Base-by-base conservation (phyloP, 768 basidiomycete genomes). In the Boletus pseudopeckii region DNA sequence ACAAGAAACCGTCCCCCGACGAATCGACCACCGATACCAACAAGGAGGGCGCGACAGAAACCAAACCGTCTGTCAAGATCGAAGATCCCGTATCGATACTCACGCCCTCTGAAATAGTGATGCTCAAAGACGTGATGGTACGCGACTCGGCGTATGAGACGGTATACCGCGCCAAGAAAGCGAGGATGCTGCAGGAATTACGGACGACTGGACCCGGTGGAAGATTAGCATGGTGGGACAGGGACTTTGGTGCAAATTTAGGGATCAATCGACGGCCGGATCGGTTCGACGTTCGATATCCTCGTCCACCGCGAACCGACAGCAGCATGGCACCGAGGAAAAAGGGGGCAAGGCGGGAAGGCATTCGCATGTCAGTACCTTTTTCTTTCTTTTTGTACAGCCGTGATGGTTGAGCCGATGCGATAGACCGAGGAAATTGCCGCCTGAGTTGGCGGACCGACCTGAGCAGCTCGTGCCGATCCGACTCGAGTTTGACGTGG, bases 401-500 rank as follows among this genome's bases (percentile, higher is more conserved):
- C 22, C 9, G 9, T 7, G n/a, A 40, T 41, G 8, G n/a, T 50
- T 55, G 26, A 59, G 8, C 36, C 47, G 14, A 45, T 44, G 18
- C 39, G 48, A 30, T 50, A 88, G 86, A 55, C 90, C 90, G 13
- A 74, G 84, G 51, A 82, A 78, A 59, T 63, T 90, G 22, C 71
- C 76, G 8, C 63, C 74, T 7, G 78, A 82, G 48, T 78, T 85
- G 33, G 80, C 80, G 6, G 78, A 83, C 59, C 75, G 79, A 26
- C 78, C 81, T 13, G 97, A 99, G 65, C 79, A 84, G 61, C 86
- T 99, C 26, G 87, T 98, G 5, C 97, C 97, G 4, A 88, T 99
- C 38, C 84, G 97, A n/a, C 76, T 99, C 48, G 97, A 99, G 69
- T 86, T 98, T 63, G 97, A 99, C 62, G 87, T 95, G 45, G 97